Conservation (phyloP, 1,284 basidiomycete species). For the Mycena citricolor region DNA sequence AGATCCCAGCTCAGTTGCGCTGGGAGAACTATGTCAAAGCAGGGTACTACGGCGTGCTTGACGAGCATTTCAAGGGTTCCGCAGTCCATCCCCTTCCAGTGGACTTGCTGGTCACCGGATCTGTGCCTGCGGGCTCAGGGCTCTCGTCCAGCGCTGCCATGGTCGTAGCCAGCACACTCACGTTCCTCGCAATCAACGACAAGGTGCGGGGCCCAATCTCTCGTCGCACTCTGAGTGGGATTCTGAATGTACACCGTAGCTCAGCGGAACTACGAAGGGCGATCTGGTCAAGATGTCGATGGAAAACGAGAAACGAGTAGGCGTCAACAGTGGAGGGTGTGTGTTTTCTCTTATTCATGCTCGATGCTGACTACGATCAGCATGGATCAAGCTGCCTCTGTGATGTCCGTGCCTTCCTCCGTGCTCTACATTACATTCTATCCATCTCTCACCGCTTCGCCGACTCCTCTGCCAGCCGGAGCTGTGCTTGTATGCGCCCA, state of each 20-base stretch:
- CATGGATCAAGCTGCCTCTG: conserved; percentile 84
- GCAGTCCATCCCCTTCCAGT: conserved; percentile 50
- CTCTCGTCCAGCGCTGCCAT: conserved; percentile 84
- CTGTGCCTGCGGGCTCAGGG: conserved; percentile 80
- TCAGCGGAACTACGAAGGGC: conserved; percentile 55
- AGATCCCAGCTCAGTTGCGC: conserved; percentile 66
- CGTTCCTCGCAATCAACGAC: conserved; percentile 74
- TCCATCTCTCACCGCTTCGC: conserved; percentile 63
- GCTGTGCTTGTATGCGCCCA: conserved; percentile 81
- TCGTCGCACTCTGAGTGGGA: conserved; percentile 31
- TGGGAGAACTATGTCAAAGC: conserved; percentile 91
- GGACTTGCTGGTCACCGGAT: conserved; percentile 73
- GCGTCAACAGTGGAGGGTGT: conserved; percentile 76
- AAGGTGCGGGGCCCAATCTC: conserved; percentile 40
- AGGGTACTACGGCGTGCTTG: conserved; percentile 76
- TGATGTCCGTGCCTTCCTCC: conserved; percentile 66
- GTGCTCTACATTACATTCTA: conserved; percentile 81
- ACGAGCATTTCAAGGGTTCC: conserved; percentile 53
- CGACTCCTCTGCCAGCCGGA: conserved; percentile 52
- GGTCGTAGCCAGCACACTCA: conserved; percentile 80
- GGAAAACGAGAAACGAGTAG: conserved; percentile 81
- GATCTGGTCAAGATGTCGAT: conserved; percentile 76
- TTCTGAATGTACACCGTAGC: conserved; percentile 23
- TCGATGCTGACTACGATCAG: conserved; percentile 33
- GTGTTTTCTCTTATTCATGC: conserved; percentile 23